These are phyloP conservation scores for Sporothrix brasiliensis DNA, from an alignment of 2,329 filamentous ascomycete species.

Conservation along the genomic window DNA sequence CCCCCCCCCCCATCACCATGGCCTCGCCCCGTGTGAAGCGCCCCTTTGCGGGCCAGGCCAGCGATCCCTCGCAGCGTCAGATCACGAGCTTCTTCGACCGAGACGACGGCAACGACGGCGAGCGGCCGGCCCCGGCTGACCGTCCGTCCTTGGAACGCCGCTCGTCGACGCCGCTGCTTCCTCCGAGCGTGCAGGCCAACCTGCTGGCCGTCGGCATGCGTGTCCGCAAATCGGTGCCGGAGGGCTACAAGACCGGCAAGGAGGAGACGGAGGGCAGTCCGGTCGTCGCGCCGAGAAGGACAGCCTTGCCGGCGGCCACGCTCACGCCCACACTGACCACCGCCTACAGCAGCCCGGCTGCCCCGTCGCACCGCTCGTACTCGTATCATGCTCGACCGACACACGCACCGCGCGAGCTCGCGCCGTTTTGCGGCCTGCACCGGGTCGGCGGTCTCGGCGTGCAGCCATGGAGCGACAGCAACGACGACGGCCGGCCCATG, in stretches of 20 bases:
- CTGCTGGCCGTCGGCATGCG: conserved; percentile 94
- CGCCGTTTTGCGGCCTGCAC: conserved; percentile 80
- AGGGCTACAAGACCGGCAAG: conserved; percentile 86
- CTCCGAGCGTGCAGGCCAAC: conserved; percentile 71
- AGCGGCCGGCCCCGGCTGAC: conserved; percentile 32
- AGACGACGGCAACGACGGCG: conserved; percentile 31
- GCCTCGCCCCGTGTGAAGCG: conserved; percentile 60
- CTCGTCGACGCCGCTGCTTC: conserved; percentile 54
- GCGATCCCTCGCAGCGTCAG: conserved; percentile 61
- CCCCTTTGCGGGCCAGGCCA: conserved; percentile 62
- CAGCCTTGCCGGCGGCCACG: neutral
- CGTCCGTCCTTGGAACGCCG: conserved; percentile 5
- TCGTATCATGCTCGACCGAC: conserved; percentile 32
- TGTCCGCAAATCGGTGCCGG: conserved; percentile 86
- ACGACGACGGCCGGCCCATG: conserved; percentile 34
- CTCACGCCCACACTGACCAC: neutral
- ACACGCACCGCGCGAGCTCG: conserved; percentile 60
- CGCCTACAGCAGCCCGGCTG: neutral
- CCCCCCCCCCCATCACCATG: conserved; percentile 26
- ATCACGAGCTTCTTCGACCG: conserved; percentile 65
- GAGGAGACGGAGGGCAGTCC: conserved; percentile 34
- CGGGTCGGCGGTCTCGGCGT: conserved; percentile 69
- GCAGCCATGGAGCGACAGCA: conserved; percentile 61
- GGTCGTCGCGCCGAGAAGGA: neutral
- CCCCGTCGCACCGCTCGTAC: conserved; percentile 34